Evolutionary conservation across 306 rosid genomes (phyloP).

Genomic region (Cucurbita pepo): DNA sequence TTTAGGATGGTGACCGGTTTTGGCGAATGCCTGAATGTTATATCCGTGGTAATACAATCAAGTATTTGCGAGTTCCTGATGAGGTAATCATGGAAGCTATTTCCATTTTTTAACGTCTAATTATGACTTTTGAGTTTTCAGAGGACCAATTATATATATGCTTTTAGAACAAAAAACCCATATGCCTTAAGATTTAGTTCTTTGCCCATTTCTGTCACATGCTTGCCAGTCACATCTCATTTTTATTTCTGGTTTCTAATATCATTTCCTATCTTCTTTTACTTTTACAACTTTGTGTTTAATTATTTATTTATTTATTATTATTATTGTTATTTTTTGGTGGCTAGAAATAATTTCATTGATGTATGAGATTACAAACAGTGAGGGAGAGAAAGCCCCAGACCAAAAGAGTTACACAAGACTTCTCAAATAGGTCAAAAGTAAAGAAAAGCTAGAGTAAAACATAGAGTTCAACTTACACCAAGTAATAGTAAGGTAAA

Average conservation of each 20-base stretch:
- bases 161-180: background rate
- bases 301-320: background rate
- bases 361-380: too few relatives aligned
- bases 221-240: background rate
- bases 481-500: background rate
- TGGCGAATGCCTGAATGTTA: conserved; percentile 99
- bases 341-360: background rate
- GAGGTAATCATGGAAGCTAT: conserved; percentile 37
- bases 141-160: background rate
- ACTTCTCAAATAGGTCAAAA: background rate
- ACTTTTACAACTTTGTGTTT: background rate
- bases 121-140: background rate
- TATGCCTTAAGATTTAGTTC: background rate
- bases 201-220: background rate
- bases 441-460: background rate
- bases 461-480: background rate
- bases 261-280: background rate
- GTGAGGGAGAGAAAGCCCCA: background rate
- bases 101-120: background rate
- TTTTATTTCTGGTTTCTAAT: background rate
- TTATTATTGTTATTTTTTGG: too few relatives aligned
- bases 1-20: conserved; percentile 95
- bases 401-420: background rate
- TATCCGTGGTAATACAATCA: conserved; percentile 88
- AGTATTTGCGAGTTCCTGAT: conserved; percentile 96